These are phyloP conservation scores for Ceratobasidium sp. DNA, from an alignment of 1,284 basidiomycete species.

Conservation along the genomic window DNA sequence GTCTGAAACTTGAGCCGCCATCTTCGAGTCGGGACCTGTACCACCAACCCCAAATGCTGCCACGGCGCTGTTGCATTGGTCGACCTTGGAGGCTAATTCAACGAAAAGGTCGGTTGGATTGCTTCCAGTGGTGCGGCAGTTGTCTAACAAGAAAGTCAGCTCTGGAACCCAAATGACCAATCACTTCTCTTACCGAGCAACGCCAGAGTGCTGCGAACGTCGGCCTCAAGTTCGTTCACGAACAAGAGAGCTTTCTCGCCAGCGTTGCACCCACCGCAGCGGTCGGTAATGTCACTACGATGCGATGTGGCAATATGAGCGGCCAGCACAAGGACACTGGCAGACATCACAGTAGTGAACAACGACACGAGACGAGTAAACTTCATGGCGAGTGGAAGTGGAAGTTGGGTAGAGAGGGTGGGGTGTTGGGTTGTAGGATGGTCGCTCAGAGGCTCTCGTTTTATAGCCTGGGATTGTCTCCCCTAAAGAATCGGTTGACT, in stretches of 20 bases:
- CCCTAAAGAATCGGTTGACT: too few relatives aligned
- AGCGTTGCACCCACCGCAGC: conserved; percentile 24
- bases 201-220: conserved; percentile 11
- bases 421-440: neutral
- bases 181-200: conserved; percentile 6
- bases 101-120: conserved; percentile 16
- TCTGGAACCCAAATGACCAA: neutral
- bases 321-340: neutral
- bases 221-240: neutral
- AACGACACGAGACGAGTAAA: conserved; percentile 21
- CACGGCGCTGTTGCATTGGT: conserved; percentile 3
- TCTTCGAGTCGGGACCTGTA: neutral
- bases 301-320: neutral
- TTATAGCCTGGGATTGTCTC: too few relatives aligned
- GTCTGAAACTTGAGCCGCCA: conserved; percentile 16
- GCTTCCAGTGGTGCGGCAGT: neutral
- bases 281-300: conserved; percentile 7
- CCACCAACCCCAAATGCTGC: neutral
- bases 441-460: neutral
- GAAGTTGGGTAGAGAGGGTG: neutral
- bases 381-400: conserved; percentile 6
- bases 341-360: conserved; percentile 14
- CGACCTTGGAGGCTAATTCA: conserved; percentile 13
- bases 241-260: neutral
- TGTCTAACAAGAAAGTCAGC: neutral